Conservation (phyloP, 2,329 filamentous ascomycete genomes). For the Aureobasidium lini region DNA sequence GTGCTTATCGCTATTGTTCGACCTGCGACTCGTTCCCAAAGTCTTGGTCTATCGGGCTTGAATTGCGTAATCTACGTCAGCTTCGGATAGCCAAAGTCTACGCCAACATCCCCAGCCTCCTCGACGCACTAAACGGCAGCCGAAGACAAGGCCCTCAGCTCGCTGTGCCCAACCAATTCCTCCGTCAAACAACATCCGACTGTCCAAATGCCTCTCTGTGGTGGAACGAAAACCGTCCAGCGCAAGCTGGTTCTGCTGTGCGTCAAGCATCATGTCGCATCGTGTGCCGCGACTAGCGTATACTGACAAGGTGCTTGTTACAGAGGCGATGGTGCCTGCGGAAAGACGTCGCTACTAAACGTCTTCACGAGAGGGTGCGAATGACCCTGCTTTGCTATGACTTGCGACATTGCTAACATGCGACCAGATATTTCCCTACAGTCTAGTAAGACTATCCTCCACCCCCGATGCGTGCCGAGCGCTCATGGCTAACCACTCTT, state of each 20-base stretch:
- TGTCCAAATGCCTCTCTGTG: slow-evolving; percentile 39
- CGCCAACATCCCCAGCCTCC: slow-evolving; percentile 2
- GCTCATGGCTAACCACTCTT: slow-evolving; percentile 11
- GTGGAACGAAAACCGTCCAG: slow-evolving; percentile 67
- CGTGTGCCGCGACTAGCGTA: not conserved
- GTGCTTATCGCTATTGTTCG: not conserved
- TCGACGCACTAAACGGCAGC: not conserved
- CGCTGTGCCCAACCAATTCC: not conserved
- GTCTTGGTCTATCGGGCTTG: not conserved
- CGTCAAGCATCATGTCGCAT: slow-evolving; percentile 31
- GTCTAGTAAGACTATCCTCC: slow-evolving; percentile 60
- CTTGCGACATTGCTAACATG: slow-evolving; percentile 10
- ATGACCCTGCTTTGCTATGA: not conserved
- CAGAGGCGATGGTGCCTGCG: slow-evolving; percentile 91
- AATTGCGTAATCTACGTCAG: not conserved
- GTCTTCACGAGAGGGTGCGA: slow-evolving; percentile 93
- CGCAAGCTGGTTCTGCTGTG: slow-evolving; percentile 93
- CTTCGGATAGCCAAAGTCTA: not conserved
- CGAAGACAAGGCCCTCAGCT: not conserved
- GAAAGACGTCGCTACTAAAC: slow-evolving; percentile 94
- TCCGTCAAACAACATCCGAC: not conserved
- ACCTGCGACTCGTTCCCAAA: not conserved
- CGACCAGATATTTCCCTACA: slow-evolving; percentile 79
- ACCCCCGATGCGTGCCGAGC: not conserved
- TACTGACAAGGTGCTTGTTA: slow-evolving; percentile 20